phyloP scores from a whole-genome alignment of 169 alveolate species.

The Amoebophrya sp. region DNA sequence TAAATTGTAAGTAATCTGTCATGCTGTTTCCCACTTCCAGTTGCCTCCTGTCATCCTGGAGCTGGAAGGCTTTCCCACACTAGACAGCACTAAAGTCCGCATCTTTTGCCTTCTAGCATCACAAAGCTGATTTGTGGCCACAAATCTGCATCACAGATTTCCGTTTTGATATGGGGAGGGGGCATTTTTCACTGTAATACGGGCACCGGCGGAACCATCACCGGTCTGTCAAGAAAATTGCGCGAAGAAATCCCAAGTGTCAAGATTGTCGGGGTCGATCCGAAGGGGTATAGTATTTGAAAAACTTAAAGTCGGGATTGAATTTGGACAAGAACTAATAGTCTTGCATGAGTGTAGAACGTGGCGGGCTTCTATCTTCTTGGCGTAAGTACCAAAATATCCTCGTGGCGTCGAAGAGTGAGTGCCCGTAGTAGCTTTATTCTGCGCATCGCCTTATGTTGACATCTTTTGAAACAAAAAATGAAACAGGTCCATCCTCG shows the following conservation, averaged over 20 bases:
- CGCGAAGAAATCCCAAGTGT: constrained; percentile 66
- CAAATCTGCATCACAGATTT: no score
- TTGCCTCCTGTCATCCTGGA: no score
- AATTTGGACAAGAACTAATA: neutral
- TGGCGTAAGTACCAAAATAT: no score
- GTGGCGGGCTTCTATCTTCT: neutral
- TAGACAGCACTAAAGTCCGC: constrained; percentile 26
- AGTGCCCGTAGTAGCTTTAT: neutral
- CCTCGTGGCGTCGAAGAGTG: no score
- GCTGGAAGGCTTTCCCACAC: neutral
- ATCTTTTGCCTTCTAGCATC: no score
- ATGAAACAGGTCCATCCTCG: constrained; percentile 37
- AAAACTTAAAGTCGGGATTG: neutral
- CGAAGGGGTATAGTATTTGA: constrained; percentile 63
- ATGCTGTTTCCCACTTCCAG: no score
- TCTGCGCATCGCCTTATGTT: neutral
- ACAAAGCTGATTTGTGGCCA: no score
- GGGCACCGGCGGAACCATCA: constrained; percentile 90
- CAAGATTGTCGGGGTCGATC: constrained; percentile 82
- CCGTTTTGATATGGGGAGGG: no score
- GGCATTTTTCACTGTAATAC: no score
- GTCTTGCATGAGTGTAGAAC: no score
- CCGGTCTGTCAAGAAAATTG: constrained; percentile 80
- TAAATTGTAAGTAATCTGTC: no score
- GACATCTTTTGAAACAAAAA: neutral